Evolutionary conservation across 441 rosid species (phyloP).

Genomic region (Capsella rubella): DNA sequence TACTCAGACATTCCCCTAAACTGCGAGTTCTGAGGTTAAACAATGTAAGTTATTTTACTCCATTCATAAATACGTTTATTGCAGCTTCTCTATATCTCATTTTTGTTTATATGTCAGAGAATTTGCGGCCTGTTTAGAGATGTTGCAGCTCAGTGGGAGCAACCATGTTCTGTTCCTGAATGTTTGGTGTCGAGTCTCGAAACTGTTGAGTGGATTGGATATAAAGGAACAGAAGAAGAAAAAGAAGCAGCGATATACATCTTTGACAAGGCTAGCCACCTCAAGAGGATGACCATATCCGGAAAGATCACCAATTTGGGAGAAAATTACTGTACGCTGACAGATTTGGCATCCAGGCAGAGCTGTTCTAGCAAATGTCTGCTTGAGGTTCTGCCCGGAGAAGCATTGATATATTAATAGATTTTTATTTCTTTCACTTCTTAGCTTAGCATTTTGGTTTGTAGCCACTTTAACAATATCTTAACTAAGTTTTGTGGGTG

Average conservation of each 20-base stretch:
- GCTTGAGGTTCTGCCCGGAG: neutral
- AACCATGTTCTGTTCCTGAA: constrained; percentile 15
- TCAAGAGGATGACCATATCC: constrained; percentile 4
- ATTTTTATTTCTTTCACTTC: neutral
- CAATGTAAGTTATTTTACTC: neutral
- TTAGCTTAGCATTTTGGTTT: neutral
- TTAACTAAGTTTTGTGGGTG: no score
- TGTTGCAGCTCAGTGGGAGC: neutral
- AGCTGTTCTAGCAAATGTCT: neutral
- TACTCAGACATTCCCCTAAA: constrained; percentile 11
- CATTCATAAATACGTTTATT: no score
- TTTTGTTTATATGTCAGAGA: neutral
- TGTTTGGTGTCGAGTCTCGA: constrained; percentile 6
- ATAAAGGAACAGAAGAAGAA: neutral
- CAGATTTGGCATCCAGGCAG: neutral
- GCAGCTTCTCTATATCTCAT: no score
- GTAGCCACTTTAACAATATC: no score
- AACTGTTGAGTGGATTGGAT: constrained; percentile 15
- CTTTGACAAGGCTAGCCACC: neutral
- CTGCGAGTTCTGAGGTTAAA: constrained; percentile 1
- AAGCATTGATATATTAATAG: neutral
- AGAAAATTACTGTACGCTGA: neutral
- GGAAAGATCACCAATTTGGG: neutral
- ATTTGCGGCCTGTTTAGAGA: neutral
- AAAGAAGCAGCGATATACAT: neutral